Base-by-base conservation (phyloP, 208 protist species). In the Leptomonas pyrrhocoris region DNA sequence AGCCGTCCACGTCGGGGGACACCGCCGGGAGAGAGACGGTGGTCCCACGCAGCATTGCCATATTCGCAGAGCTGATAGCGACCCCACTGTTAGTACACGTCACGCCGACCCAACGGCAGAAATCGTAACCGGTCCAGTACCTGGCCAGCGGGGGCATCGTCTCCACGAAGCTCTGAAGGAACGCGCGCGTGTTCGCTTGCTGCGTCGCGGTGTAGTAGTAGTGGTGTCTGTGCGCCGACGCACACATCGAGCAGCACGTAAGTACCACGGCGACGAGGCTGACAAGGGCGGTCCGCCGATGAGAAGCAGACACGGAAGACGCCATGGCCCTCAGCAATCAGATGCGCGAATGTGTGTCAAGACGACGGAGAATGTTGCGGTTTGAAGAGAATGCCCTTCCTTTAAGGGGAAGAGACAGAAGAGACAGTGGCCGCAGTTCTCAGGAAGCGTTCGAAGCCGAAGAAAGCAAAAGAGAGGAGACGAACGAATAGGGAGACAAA, bases 21-120 rank as follows among this genome's bases (percentile, higher is more conserved):
- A 64, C 25, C 6, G 50, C 43, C 1, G 58, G 58, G 0, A 64
- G 58, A 1, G 40, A 18, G 7, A 36, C 58, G 40, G 40, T 62
- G 7, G 58, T 64, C 42, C 58, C 43, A 40, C 23, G 27, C 12
- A 55, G 46, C 45, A 65, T 55, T 30, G 59, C 40, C 30, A 65
- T 42, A 5, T 12, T 25, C n/a, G 59, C 9, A 12, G 59, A 9
- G n/a, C 45, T 45, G 12, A 65, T 18, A 9, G 18, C 1, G 15
- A 55, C 43, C 16, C 46, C 45, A 4, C 6, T 43, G n/a, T n/a
- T 40, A 28, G 2, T 12, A 30, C 59, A 65, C 30, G 46, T 55
- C 42, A 65, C 59, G 18, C 45, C 43, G 11, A 55, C 15, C 45
- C 59, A 65, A 43, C 40, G 46, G 46, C 59, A 65, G 45, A 65